These are phyloP conservation scores for Lichtheimia corymbifera DNA, from an alignment of 371 early-diverging fungal species.

Conservation along the genomic window DNA sequence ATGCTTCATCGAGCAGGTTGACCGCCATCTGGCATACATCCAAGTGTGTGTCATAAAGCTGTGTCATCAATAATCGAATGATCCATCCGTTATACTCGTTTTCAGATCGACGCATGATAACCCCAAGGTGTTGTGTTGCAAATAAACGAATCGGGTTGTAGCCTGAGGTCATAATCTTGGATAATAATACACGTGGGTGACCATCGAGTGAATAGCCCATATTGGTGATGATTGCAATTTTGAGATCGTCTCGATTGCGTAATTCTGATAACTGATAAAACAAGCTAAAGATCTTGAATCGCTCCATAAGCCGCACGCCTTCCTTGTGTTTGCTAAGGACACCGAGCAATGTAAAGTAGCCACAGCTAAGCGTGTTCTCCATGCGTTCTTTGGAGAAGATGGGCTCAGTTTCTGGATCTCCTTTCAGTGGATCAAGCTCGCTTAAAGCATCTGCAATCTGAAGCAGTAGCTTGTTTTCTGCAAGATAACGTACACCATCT, in stretches of 20 bases:
- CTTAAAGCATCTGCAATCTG: constrained; percentile 73
- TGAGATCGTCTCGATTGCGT: constrained; percentile 79
- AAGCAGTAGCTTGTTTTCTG: constrained; percentile 66
- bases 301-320: constrained; percentile 72
- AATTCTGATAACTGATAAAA: constrained; percentile 84
- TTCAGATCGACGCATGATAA: constrained; percentile 59
- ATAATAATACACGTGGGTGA: constrained; percentile 78
- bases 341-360: constrained; percentile 82
- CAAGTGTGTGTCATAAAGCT: constrained; percentile 80
- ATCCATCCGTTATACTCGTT: constrained; percentile 79
- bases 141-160: constrained; percentile 79
- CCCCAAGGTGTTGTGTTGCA: constrained; percentile 74
- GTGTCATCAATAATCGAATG: constrained; percentile 72
- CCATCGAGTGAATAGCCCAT: constrained; percentile 84
- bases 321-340: constrained; percentile 63
- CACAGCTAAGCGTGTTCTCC: constrained; percentile 70
- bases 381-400: constrained; percentile 79
- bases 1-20: constrained; percentile 70
- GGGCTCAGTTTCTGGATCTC: constrained; percentile 56
- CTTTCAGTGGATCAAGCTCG: constrained; percentile 64
- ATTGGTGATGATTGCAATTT: constrained; percentile 73
- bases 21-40: constrained; percentile 80
- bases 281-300: constrained; percentile 77
- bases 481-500: constrained; percentile 71
- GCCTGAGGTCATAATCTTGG: constrained; percentile 84